These are phyloP conservation scores for Boletellus emodensis DNA, from an alignment of 768 basidiomycete genomes.

Conservation along the genomic window DNA sequence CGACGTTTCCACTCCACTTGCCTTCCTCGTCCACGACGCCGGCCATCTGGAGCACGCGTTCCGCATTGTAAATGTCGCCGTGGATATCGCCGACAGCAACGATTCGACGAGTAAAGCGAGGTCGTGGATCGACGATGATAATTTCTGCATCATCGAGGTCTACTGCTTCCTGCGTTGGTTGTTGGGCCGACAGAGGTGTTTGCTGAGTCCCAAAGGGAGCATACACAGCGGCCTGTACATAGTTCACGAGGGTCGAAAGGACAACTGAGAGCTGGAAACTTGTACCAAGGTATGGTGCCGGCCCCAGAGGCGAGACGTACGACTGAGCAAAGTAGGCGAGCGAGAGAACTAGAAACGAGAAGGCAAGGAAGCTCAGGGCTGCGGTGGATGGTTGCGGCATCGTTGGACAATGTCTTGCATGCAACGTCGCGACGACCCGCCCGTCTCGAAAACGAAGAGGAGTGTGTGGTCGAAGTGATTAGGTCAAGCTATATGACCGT, in stretches of 20 bases:
- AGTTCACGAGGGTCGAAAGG: conserved; percentile 24
- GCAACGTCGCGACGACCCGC: conserved; percentile 1
- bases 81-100: conserved; percentile 93
- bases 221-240: conserved; percentile 21
- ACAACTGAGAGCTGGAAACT: conserved; percentile 19
- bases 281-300: conserved; percentile 29
- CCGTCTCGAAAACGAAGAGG: conserved; percentile 4
- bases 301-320: conserved; percentile 29
- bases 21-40: conserved; percentile 67
- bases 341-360: conserved; percentile 28
- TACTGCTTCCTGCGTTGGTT: not conserved
- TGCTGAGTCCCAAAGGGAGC: conserved; percentile 21
- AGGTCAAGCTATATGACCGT: conserved; percentile 16
- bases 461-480: conserved; percentile 3
- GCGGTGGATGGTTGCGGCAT: conserved; percentile 26
- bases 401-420: not conserved
- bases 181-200: conserved; percentile 7
- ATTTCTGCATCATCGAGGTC: conserved; percentile 9
- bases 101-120: conserved; percentile 46
- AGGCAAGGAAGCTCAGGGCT: conserved; percentile 12
- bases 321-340: conserved; percentile 30
- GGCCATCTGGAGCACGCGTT: conserved; percentile 75
- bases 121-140: conserved; percentile 22
- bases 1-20: conserved; percentile 78
- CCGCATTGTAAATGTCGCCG: conserved; percentile 80